Evolutionary conservation across 495 filamentous ascomycete genomes (phyloP).

Genomic region (Penicillium manginii): DNA sequence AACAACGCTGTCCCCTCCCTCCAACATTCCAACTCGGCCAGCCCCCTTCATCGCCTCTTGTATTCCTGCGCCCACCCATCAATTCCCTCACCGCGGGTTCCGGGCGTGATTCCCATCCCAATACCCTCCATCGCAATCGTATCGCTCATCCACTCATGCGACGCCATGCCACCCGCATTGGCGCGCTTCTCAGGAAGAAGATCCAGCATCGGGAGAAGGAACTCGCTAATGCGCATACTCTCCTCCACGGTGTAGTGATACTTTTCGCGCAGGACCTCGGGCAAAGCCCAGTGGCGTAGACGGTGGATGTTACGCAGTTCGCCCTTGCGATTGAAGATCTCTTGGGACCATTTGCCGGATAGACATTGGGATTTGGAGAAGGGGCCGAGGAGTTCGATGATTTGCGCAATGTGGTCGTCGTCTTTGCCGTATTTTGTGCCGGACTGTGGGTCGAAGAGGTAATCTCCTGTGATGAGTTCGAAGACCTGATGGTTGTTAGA

Average conservation of each 20-base stretch:
- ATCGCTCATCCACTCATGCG: constrained; percentile 77
- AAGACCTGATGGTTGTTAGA: constrained; percentile 67
- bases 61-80: constrained; percentile 94
- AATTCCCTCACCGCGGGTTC: constrained; percentile 88
- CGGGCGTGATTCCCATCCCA: constrained; percentile 71
- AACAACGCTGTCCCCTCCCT: not conserved
- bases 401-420: constrained; percentile 98
- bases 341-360: constrained; percentile 94
- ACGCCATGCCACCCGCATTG: constrained; percentile 94
- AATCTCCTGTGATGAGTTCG: constrained; percentile 97
- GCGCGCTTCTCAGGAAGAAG: constrained; percentile 83
- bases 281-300: constrained; percentile 93
- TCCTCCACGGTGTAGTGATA: constrained; percentile 90
- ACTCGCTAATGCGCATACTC: constrained; percentile 75
- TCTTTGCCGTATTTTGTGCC: constrained; percentile 99
- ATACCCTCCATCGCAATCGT: constrained; percentile 86
- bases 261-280: constrained; percentile 93
- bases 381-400: constrained; percentile 93
- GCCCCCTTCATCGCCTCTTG: constrained; percentile 68
- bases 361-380: constrained; percentile 92
- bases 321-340: constrained; percentile 98
- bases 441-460: constrained; percentile 97
- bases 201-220: constrained; percentile 92
- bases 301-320: constrained; percentile 98
- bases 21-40: not conserved